A percentile compares a stretch with the other conserved stretches of the same genome.
phyloP scores from a whole-genome alignment of 2,329 filamentous ascomycete species.

The Geosmithia putterillii region DNA sequence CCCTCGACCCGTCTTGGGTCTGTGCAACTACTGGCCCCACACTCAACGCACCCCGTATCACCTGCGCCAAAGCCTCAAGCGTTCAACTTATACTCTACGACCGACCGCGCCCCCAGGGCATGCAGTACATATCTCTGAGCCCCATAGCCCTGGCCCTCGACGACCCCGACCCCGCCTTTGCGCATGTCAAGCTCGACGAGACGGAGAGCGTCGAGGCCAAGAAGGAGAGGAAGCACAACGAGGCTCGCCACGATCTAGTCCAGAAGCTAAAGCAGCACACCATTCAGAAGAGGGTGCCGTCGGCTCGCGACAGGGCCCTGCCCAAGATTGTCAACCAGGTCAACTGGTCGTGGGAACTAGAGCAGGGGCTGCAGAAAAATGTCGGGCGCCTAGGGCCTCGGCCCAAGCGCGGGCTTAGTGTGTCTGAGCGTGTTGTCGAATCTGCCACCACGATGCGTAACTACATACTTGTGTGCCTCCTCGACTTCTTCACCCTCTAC shows the following conservation, averaged over 20 bases:
- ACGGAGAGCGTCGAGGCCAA: conserved; percentile 63
- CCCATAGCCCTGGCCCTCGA: conserved; percentile 81
- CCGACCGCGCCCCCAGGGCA: conserved; percentile 68
- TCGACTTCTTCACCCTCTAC: conserved; percentile 61
- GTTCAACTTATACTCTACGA: conserved; percentile 87
- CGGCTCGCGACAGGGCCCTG: conserved; percentile 72
- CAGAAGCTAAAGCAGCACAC: conserved; percentile 85
- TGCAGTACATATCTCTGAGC: conserved; percentile 91
- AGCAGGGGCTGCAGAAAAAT: conserved; percentile 77
- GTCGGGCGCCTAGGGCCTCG: conserved; percentile 73
- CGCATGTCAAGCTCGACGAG: conserved; percentile 23
- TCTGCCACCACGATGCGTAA: conserved; percentile 81
- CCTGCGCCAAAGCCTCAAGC: conserved; percentile 57
- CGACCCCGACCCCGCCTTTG: conserved; percentile 45
- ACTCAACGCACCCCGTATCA: conserved; percentile 54
- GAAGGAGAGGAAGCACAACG: conserved; percentile 44
- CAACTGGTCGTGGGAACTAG: conserved; percentile 89
- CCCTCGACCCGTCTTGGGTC: conserved; percentile 56
- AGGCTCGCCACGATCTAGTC: conserved; percentile 54
- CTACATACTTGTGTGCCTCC: conserved; percentile 54
- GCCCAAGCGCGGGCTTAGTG: conserved; percentile 74
- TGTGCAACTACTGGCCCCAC: conserved; percentile 42
- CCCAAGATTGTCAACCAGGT: conserved; percentile 80
- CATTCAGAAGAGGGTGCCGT: conserved; percentile 62
- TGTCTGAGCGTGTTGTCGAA: conserved; percentile 88